A percentile compares a stretch with the other conserved stretches of the same genome.
Conservation (phyloP, 257 asterid genomes). For the Voacanga thouarsii region DNA sequence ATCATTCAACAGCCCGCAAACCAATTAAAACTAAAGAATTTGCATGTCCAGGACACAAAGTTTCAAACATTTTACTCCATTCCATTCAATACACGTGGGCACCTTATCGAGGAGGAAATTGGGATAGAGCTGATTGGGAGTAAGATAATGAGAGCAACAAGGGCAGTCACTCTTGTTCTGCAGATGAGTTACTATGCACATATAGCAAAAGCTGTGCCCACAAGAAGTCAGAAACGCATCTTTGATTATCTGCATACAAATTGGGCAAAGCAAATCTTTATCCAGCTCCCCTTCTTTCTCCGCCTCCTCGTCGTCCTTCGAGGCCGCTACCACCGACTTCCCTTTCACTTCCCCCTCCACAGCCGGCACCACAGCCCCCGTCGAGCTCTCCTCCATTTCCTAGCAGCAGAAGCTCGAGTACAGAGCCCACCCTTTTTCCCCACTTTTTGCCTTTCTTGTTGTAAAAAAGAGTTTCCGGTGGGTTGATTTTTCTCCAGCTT, state of each 20-base stretch:
- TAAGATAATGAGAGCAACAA: constrained; percentile 61
- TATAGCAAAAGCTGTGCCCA: constrained; percentile 85
- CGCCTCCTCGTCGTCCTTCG: constrained; percentile 8
- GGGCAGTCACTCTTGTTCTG: constrained; percentile 81
- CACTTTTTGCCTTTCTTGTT: too few species aligned
- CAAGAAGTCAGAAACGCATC: constrained; percentile 76
- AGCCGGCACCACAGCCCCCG: constrained; percentile 39
- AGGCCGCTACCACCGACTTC: constrained; percentile 9
- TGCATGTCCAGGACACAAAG: background rate
- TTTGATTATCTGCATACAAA: constrained; percentile 72
- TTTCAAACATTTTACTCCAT: background rate
- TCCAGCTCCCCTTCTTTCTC: constrained; percentile 30
- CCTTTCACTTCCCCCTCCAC: constrained; percentile 26
- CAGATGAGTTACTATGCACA: constrained; percentile 83
- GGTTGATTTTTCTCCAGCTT: too few species aligned
- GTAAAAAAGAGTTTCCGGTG: too few species aligned
- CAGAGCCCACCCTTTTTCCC: background rate
- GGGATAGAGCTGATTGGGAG: constrained; percentile 70
- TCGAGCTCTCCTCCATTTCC: constrained; percentile 42
- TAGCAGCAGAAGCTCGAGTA: background rate
- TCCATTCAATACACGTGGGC: background rate
- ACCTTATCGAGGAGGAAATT: constrained; percentile 85
- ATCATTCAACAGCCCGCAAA: background rate
- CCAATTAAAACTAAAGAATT: background rate
- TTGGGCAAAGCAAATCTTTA: constrained; percentile 63